Evolutionary conservation across 1,284 basidiomycete genomes (phyloP).

Genomic region (Earliella scabrosa): DNA sequence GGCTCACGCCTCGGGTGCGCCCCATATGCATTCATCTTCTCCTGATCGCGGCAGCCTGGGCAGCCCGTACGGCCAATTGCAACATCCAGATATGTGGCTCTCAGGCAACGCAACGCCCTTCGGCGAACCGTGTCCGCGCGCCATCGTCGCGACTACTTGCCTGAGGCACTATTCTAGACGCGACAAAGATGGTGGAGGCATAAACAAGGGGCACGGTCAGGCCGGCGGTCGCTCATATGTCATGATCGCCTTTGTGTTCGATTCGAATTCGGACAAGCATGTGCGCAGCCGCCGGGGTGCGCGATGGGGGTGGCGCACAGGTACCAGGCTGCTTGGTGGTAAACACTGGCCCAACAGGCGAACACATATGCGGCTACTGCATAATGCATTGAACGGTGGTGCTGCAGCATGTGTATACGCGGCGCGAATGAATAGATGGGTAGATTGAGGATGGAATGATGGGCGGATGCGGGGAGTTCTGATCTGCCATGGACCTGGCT

Average conservation of each 20-base stretch:
- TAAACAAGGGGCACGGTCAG: not conserved
- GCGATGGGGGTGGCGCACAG: not conserved
- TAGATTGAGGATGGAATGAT: not conserved
- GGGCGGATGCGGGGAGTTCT: not conserved
- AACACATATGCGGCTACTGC: not conserved
- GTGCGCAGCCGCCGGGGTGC: too few species aligned
- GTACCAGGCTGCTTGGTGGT: not conserved
- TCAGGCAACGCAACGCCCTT: not conserved
- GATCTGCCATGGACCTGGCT: not conserved
- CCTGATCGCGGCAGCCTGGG: not conserved
- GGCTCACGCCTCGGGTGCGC: not conserved
- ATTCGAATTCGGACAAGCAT: not conserved
- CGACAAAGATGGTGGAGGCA: not conserved
- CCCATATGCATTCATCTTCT: not conserved
- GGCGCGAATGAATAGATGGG: conserved; percentile 2
- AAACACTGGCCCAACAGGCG: not conserved
- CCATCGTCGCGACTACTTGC: not conserved
- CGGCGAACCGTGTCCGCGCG: not conserved
- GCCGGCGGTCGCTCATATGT: not conserved
- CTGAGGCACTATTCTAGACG: not conserved
- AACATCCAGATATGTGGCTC: not conserved
- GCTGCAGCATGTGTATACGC: not conserved
- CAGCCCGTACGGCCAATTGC: not conserved
- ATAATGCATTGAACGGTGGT: conserved; percentile 1
- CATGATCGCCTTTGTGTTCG: not conserved